A percentile compares a stretch with the other conserved stretches of the same genome.
phyloP scores from a whole-genome alignment of 345 rosid species.

The Eucalyptus sideroxylon region DNA sequence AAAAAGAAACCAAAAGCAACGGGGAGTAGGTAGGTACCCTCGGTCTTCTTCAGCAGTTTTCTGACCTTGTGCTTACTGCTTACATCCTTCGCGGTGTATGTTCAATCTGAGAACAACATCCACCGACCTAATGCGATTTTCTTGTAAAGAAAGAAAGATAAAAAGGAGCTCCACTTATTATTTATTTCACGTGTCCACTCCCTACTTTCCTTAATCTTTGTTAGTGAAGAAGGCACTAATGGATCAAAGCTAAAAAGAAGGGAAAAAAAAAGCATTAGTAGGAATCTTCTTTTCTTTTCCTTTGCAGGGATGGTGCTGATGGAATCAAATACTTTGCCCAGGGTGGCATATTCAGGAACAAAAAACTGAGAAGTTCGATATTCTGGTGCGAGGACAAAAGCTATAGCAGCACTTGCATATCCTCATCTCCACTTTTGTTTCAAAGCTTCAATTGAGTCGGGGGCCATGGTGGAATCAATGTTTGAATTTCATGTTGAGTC shows the following conservation, averaged over 20 bases:
- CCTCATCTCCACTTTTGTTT: not conserved
- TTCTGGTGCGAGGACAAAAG: not conserved
- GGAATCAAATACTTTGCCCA: not conserved
- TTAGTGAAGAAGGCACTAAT: not conserved
- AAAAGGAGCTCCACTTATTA: not conserved
- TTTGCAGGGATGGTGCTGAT: not conserved
- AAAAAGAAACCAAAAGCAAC: not conserved
- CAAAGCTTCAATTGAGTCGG: not conserved
- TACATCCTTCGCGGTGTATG: slow-evolving; percentile 86
- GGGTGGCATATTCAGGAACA: not conserved
- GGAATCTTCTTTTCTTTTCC: not conserved
- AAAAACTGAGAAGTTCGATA: not conserved
- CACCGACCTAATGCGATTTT: not conserved
- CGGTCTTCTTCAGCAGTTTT: slow-evolving; percentile 60
- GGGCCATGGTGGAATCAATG: not conserved
- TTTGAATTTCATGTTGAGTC: not conserved
- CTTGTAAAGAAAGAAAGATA: not conserved
- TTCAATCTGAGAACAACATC: slow-evolving; percentile 56
- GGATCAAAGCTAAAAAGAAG: not conserved
- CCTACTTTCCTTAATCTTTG: not conserved
- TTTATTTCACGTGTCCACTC: not conserved
- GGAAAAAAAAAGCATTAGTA: not conserved
- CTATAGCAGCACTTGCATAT: not conserved
- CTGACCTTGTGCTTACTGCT: slow-evolving; percentile 58
- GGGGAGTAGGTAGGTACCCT: slow-evolving; percentile 21